Conservation (phyloP, 495 filamentous ascomycete species). For the Jackrogersella multiformis region DNA sequence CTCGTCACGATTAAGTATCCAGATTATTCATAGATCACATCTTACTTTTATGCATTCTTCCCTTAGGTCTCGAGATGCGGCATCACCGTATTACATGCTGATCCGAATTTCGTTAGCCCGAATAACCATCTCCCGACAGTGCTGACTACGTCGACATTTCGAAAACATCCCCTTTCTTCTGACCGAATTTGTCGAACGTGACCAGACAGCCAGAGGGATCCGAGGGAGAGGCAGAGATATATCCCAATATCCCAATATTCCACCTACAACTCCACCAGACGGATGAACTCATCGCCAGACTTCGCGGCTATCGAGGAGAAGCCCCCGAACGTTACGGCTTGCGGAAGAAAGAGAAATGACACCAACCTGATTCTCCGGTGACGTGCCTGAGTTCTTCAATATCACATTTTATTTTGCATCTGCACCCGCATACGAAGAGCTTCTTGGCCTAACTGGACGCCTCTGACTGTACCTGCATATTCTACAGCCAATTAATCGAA, state of each 20-base stretch:
- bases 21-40: constrained; percentile 33
- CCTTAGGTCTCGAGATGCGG: constrained; percentile 15
- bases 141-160: constrained; percentile 28
- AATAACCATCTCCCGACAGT: constrained; percentile 15
- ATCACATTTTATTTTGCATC: constrained; percentile 4
- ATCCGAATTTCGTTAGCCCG: constrained; percentile 37
- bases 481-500: constrained; percentile 23
- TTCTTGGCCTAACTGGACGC: constrained; percentile 26
- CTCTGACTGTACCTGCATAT: constrained; percentile 30
- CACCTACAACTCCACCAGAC: no score
- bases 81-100: constrained; percentile 30
- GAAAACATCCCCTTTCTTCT: constrained; percentile 20
- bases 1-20: constrained; percentile 28
- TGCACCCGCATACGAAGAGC: constrained; percentile 11
- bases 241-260: no score
- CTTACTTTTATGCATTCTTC: constrained; percentile 4
- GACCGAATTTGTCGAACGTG: constrained; percentile 13
- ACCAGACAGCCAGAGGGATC: background rate
- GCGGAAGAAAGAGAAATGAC: constrained; percentile 16
- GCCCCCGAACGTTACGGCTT: background rate
- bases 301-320: background rate
- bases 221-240: no score
- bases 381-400: constrained; percentile 11
- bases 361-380: constrained; percentile 18
- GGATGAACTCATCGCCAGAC: constrained; percentile 2